Percentiles rank a stretch among this genome's conserved stretches.
These are phyloP conservation scores for Hortaea sp. DNA, from an alignment of 2,329 filamentous ascomycete species.

Conservation along the genomic window DNA sequence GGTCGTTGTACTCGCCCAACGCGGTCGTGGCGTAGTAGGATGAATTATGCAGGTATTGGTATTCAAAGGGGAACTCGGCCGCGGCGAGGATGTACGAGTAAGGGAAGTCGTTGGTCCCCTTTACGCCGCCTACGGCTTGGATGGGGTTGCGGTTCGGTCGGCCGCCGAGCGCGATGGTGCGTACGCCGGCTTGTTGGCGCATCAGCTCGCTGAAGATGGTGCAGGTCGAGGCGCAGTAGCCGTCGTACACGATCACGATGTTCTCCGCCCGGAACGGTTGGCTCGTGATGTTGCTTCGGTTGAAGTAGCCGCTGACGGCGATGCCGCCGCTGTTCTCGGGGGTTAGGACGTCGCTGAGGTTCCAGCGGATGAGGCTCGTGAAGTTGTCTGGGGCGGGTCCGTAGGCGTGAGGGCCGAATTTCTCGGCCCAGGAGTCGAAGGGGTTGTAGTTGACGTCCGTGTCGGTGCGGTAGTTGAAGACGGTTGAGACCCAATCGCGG, in stretches of 20 bases:
- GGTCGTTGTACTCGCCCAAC: slow-evolving; percentile 18
- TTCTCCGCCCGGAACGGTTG: slow-evolving; percentile 48
- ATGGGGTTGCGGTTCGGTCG: slow-evolving; percentile 31
- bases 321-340: slow-evolving; percentile 26
- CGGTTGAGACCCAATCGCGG: slow-evolving; percentile 29
- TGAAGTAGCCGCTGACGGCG: slow-evolving; percentile 40
- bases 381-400: slow-evolving; percentile 43
- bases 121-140: slow-evolving; percentile 36
- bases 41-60: slow-evolving; percentile 12
- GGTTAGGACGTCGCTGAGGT: slow-evolving; percentile 34
- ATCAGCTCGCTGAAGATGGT: slow-evolving; percentile 37
- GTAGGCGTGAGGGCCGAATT: slow-evolving; percentile 32
- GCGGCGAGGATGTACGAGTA: slow-evolving; percentile 14
- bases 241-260: slow-evolving; percentile 42
- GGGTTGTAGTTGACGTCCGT: slow-evolving; percentile 40
- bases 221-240: slow-evolving; percentile 38
- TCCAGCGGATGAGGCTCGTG: slow-evolving; percentile 47
- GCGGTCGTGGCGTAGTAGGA: slow-evolving; percentile 20
- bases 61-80: slow-evolving; percentile 13
- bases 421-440: slow-evolving; percentile 37
- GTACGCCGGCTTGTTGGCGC: slow-evolving; percentile 34
- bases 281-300: slow-evolving; percentile 35
- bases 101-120: slow-evolving; percentile 29
- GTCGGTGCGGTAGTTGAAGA: slow-evolving; percentile 39
- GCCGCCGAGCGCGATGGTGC: slow-evolving; percentile 34